These are phyloP conservation scores for Jackrogersella multiformis DNA, from an alignment of 495 filamentous ascomycete species.

Conservation along the genomic window DNA sequence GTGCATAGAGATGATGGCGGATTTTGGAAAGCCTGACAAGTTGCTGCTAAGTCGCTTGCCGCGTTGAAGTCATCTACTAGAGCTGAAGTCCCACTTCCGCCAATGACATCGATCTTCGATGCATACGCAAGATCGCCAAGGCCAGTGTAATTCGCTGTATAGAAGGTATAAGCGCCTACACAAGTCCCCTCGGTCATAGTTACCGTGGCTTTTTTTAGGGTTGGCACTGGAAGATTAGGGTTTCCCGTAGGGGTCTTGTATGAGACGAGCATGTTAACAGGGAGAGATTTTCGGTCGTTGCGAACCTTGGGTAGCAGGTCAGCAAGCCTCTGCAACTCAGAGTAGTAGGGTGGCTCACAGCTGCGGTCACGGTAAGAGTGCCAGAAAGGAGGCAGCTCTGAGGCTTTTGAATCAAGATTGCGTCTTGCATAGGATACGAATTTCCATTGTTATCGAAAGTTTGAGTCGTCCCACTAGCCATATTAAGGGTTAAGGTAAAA, in stretches of 20 bases:
- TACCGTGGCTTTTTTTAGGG: constrained; percentile 52
- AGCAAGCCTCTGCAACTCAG: constrained; percentile 9
- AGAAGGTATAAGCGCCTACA: constrained; percentile 63
- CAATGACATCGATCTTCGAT: constrained; percentile 58
- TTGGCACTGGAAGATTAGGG: constrained; percentile 59
- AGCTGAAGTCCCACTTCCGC: constrained; percentile 47
- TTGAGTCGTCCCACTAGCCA: constrained; percentile 53
- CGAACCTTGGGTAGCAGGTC: constrained; percentile 54
- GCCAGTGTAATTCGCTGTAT: constrained; percentile 57
- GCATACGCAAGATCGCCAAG: constrained; percentile 57
- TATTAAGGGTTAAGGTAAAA: constrained; percentile 53
- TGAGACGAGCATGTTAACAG: constrained; percentile 55
- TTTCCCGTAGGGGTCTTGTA: constrained; percentile 59
- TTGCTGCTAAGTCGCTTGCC: constrained; percentile 51
- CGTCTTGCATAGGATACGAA: constrained; percentile 55
- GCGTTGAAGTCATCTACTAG: constrained; percentile 53
- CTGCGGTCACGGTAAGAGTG: constrained; percentile 52
- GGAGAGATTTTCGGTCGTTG: constrained; percentile 54
- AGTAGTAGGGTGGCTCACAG: constrained; percentile 42
- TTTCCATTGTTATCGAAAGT: constrained; percentile 60
- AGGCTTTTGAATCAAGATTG: constrained; percentile 54
- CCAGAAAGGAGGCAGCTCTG: constrained; percentile 59
- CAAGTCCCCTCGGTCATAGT: constrained; percentile 60
- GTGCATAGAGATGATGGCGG: constrained; percentile 44
- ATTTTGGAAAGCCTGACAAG: constrained; percentile 52